These are phyloP conservation scores for Ceratocystis ficicola DNA, from an alignment of 2,329 filamentous ascomycete genomes.

Conservation along the genomic window DNA sequence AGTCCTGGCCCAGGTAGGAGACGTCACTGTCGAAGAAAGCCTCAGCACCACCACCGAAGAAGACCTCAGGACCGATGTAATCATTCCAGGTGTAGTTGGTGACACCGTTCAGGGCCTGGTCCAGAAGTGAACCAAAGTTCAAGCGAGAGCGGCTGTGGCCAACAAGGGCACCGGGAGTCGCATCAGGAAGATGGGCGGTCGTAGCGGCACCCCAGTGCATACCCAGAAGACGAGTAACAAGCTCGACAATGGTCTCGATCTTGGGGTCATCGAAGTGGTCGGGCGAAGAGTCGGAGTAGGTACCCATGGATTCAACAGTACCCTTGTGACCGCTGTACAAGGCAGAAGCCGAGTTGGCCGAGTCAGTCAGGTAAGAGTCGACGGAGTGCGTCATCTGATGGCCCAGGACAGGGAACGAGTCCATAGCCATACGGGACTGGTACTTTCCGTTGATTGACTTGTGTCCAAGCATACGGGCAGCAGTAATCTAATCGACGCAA, in stretches of 20 bases:
- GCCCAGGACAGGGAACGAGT: slow-evolving; percentile 73
- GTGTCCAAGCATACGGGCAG: slow-evolving; percentile 68
- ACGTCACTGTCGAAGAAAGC: slow-evolving; percentile 56
- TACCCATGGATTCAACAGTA: slow-evolving; percentile 65
- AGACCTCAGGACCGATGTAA: slow-evolving; percentile 63
- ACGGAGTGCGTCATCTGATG: slow-evolving; percentile 85
- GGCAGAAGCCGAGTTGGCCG: slow-evolving; percentile 71
- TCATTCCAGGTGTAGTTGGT: slow-evolving; percentile 73
- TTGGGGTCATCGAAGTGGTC: slow-evolving; percentile 72
- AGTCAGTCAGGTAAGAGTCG: slow-evolving; percentile 76
- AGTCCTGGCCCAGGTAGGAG: slow-evolving; percentile 60
- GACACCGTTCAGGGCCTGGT: slow-evolving; percentile 63
- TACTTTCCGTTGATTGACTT: slow-evolving; percentile 77
- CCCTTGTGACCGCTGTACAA: slow-evolving; percentile 76
- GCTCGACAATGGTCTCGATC: slow-evolving; percentile 69
- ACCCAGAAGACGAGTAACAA: slow-evolving; percentile 57
- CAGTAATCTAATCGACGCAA: slow-evolving; percentile 42
- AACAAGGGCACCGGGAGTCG: slow-evolving; percentile 63
- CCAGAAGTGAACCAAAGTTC: slow-evolving; percentile 59
- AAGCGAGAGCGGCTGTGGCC: slow-evolving; percentile 60
- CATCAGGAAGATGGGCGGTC: slow-evolving; percentile 72
- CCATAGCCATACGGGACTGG: slow-evolving; percentile 60
- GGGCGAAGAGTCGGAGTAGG: slow-evolving; percentile 66
- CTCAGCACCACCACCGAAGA: slow-evolving; percentile 72
- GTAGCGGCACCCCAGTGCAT: slow-evolving; percentile 56